Evolutionary conservation across 2,329 filamentous ascomycete genomes (phyloP), one percentile per base, ranked within the genome.

Genomic region (Fusarium guadeloupense): DNA sequence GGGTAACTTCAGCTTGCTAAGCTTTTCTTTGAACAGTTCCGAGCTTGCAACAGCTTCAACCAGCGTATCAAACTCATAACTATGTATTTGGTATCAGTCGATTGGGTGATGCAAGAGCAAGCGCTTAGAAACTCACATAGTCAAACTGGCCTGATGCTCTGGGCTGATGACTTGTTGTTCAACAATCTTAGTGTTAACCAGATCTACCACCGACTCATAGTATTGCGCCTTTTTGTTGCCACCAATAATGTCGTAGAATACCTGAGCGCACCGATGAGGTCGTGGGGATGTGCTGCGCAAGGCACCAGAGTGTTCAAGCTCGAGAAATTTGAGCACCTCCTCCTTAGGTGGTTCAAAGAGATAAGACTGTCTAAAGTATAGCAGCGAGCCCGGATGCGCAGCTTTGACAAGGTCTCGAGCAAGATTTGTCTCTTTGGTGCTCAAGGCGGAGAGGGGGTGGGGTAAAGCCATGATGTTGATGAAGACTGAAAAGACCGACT

Each of bases 271-370:
- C 4, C 82, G 77, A 3, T 71, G 50, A 9, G 77, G 77, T 5
- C 68, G 53, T 6, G 64, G 28, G 40, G 62, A 31, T 30, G 66
- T 8, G 26, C 62, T 44, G 71, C 75, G 69, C 19, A 76, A 44
- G 5, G 69, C 49, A 0, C 70, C 71, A 4, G 69, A 68, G 52
- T 80, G 77, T 55, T 84, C 47, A 39, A 72, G 69, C n/a, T 82
- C 78, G 0, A 86, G 71, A 40, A 79, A 85, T 0, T 54, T 62
- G 1, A 80, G 58, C 62, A 85, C 75, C 10, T 79, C 74, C 5
- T 69, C 63, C 68, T 86, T 86, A 0, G 75, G 73, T 0, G 83
- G 83, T 62, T 86, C 83, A 10, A 72, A 71, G 4, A 85, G 72
- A 2, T 79, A 82, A 46, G 83, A 80, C 26, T 80, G 77, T 9